phyloP scores from a whole-genome alignment of 768 basidiomycete species.

The Termitomyces sp. region DNA sequence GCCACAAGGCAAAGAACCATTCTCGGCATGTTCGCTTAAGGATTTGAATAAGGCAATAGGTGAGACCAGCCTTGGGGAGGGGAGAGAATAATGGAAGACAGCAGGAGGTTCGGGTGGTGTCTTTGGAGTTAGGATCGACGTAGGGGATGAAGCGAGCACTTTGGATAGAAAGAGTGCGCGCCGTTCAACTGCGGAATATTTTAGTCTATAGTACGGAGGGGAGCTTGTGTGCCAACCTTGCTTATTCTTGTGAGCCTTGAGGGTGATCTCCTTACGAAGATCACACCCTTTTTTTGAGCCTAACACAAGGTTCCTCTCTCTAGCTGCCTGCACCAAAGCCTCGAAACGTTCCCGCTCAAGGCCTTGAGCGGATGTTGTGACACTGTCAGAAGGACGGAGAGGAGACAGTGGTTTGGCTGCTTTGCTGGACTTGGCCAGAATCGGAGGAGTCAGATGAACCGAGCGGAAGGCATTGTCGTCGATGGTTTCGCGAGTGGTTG shows the following conservation, averaged over 20 bases:
- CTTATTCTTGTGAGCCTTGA: conserved; percentile 68
- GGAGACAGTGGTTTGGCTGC: conserved; percentile 37
- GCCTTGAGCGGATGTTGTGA: conserved; percentile 35
- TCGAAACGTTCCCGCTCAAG: conserved; percentile 61
- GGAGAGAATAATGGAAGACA: conserved; percentile 62
- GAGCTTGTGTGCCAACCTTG: conserved; percentile 45
- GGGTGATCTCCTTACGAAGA: conserved; percentile 69
- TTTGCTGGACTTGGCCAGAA: conserved; percentile 31
- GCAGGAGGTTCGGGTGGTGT: conserved; percentile 68
- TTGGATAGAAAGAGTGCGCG: conserved; percentile 73
- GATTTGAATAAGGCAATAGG: conserved; percentile 56
- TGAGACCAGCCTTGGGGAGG: conserved; percentile 61
- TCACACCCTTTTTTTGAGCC: conserved; percentile 45
- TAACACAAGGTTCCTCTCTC: conserved; percentile 43
- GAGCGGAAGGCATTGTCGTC: conserved; percentile 54
- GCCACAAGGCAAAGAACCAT: conserved; percentile 16
- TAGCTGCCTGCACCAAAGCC: conserved; percentile 53
- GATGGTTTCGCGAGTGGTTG: conserved; percentile 23
- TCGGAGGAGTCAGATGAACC: conserved; percentile 51
- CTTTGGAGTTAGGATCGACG: conserved; percentile 50
- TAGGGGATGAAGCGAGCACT: conserved; percentile 59
- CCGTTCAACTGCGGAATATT: conserved; percentile 53
- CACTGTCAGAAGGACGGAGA: conserved; percentile 35
- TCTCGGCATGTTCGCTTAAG: conserved; percentile 28
- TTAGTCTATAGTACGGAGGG: background rate